Base-by-base conservation (phyloP, 257 asterid species). In the Cinchona pubescens region DNA sequence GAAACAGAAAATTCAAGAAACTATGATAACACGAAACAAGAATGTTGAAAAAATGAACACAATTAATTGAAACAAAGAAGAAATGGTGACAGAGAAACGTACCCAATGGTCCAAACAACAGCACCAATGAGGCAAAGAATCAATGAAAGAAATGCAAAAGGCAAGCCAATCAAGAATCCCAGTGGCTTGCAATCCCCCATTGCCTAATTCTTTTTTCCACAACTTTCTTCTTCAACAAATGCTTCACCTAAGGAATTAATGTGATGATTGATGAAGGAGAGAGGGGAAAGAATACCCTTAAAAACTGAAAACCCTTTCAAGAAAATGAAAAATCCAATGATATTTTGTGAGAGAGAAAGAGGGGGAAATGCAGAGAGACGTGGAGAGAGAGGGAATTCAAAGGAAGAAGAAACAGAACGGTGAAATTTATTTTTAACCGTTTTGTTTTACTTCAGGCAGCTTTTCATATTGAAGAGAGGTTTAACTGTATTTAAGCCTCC, bases 91-190 rank as follows among this genome's bases (percentile, higher is more conserved):
- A 69, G 30, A 59, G 19, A 25, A 60, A 80, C 82, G 0, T 56
- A 89, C 91, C 91, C 94, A 18, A 87, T 0, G n/a, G 78, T 3
- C 91, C 91, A 89, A 69, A 89, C 19, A 60, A 85, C 32, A n/a
- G 84, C 86, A 27, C 94, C 94, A 40, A 89, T 29, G 74, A 87
- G 61, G 75, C 91, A 79, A n/a, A 89, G 49, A 49, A 79, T 12
- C 85, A 89, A 82, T 11, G 87, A 61, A 72, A 87, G 32, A 25
- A 87, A 65, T 46, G 88, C 94, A 58, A 87, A 89, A 64, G 91
- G 91, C 68, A 89, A 82, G 67, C 87, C 85, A 30, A 89, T 75
- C 85, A 89, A 79, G 87, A 89, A 89, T 61, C 86, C 94, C 82
- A 89, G 67, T 64, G 94, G 94, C 82, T 87, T 87, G 82, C 91